These are phyloP conservation scores for Fusarium metavorans DNA, from an alignment of 2,329 filamentous ascomycete species.

Conservation along the genomic window DNA sequence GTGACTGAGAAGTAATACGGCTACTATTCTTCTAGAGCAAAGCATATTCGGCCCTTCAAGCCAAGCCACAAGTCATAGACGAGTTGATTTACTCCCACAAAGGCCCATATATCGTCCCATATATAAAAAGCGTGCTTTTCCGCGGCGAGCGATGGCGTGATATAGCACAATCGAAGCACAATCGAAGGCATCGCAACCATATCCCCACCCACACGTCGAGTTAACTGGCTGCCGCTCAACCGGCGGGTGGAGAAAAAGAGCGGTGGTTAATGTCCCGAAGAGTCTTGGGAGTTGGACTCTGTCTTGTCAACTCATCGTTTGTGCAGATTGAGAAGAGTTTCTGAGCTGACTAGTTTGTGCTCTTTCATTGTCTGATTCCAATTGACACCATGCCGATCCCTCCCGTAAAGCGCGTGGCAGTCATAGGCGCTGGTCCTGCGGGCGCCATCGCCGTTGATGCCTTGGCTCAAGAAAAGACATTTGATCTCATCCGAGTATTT, in stretches of 20 bases:
- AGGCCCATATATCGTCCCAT: background rate
- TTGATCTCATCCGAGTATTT: conserved; percentile 71
- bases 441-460: conserved; percentile 72
- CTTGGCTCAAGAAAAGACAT: conserved; percentile 67
- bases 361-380: background rate
- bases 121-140: background rate
- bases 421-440: conserved; percentile 71
- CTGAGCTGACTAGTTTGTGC: background rate
- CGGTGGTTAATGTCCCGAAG: conserved; percentile 24
- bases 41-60: background rate
- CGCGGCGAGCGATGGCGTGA: conserved; percentile 36
- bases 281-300: background rate
- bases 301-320: background rate
- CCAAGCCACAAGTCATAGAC: background rate
- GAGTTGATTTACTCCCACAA: background rate
- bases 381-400: conserved; percentile 17
- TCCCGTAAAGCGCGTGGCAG: conserved; percentile 59
- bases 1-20: background rate
- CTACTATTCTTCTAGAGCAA: background rate
- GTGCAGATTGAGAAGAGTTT: too few species aligned
- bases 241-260: conserved; percentile 27
- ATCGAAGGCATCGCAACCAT: conserved; percentile 17
- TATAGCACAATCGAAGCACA: conserved; percentile 30
- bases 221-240: conserved; percentile 8
- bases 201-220: background rate